A percentile compares a stretch with the other conserved stretches of the same genome.
phyloP scores from a whole-genome alignment of 345 rosid genomes.

The Eutrema japonicum region DNA sequence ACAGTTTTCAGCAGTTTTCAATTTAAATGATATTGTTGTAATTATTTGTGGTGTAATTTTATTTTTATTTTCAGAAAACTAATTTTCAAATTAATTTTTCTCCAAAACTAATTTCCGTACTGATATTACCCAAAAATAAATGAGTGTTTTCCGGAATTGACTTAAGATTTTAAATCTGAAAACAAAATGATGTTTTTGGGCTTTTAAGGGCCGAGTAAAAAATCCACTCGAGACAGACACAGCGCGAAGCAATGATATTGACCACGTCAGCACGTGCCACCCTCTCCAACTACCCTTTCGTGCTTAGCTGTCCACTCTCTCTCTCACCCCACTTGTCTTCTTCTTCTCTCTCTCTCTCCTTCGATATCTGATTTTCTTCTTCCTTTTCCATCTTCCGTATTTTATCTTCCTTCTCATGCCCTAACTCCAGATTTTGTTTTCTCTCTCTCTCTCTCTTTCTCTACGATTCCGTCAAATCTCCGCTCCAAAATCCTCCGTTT shows the following conservation, averaged over 20 bases:
- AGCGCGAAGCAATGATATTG: neutral
- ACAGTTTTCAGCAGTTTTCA: no score
- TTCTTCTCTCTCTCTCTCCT: constrained; percentile 12
- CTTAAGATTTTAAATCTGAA: no score
- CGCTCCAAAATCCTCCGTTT: neutral
- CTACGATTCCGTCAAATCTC: constrained; percentile 5
- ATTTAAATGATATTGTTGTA: no score
- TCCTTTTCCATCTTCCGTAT: constrained; percentile 36
- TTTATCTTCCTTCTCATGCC: constrained; percentile 31
- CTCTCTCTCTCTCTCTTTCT: neutral
- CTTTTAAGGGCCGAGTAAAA: neutral
- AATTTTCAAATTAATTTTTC: no score
- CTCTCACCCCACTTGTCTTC: constrained; percentile 11
- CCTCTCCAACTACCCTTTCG: constrained; percentile 27
- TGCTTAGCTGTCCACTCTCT: constrained; percentile 43
- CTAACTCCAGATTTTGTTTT: constrained; percentile 22
- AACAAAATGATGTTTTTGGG: neutral
- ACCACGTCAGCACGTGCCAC: constrained; percentile 31
- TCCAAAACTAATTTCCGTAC: no score
- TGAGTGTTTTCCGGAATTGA: no score
- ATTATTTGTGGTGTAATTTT: no score
- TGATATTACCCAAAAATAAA: no score
- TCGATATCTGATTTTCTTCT: neutral
- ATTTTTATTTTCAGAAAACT: no score
- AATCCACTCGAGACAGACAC: neutral